Base-by-base conservation (phyloP, 306 rosid species). In the Begonia peltatifolia region DNA sequence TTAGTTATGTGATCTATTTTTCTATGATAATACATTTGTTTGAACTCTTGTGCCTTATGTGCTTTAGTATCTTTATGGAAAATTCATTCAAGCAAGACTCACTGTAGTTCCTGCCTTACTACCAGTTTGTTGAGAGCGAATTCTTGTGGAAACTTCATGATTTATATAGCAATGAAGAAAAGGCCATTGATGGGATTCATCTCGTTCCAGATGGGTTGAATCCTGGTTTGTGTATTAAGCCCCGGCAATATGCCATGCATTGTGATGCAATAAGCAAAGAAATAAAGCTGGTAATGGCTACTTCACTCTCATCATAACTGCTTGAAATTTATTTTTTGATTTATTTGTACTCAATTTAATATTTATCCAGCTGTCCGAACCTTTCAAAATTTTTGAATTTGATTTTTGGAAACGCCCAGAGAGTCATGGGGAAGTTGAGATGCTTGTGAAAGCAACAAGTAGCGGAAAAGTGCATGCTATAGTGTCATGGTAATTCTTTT, bases 341-440 rank as follows among this genome's bases (percentile, higher is more conserved):
- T 68, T 50, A 60, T 69, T 58, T 56, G 74, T 69, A 69, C 82
- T 83, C 63, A 64, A 72, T 54, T 67, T 65, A 62, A 73, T 66
- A 69, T 76, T 64, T 71, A 60, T 80, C 79, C 87, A 89, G 95
- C 90, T 89, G 72, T 89, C 97, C 63, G 87, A 89, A 72, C 95
- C 97, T 72, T 89, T 85, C 97, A 84, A 77, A 80, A 76, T 85
- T 58, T 89, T 89, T 76, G 94, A 89, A 78, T 85, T 89, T 82
- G 90, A 89, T 72, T 89, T 89, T 82, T 82, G 79, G 83, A 85
- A 80, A 85, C 84, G 97, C 74, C 97, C 97, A 74, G 87, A 84
- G 63, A 82, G 95, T 80, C 68, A 41, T 60, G 77, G 80, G 15
- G 79, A 85, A 69, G 72, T 62, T 55, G 79, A 76, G 59, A 53